Evolutionary conservation across 192 early-diverging fungal genomes (phyloP), one percentile per base, ranked within the genome.

Genomic region (Entomortierella lignicola): DNA sequence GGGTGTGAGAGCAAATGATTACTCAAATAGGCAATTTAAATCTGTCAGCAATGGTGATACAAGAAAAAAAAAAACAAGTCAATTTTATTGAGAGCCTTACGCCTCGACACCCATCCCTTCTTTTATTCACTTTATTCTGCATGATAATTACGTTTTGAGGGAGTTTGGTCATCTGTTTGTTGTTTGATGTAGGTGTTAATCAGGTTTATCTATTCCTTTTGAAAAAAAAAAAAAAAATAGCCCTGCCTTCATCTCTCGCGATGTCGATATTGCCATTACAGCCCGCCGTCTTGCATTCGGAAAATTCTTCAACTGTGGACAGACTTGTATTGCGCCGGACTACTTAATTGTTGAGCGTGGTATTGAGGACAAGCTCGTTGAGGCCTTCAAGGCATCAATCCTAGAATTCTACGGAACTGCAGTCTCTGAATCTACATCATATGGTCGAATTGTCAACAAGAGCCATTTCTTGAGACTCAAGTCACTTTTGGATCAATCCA

Each of bases 301-400:
- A 59, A 99, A 98, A 81, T 85, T 90, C 57, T 83, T 89, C 81
- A 99, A 99, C 81, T 84, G 85, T 71, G 97, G 97, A 27, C 97
- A 98, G 89, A 92, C 88, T 11, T 94, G 94, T 72, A 85, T 95
- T 60, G 89, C 89, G 3, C 90, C 90, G 44, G 94, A 96, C 66
- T 94, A 94, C 72, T 82, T 94, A 18, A 69, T 94, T 34, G 83
- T 88, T 48, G 86, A 87, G 43, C 72, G 83, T 32, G 65, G 84
- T 2, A 71, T 83, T 55, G 80, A 84, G 50, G 71, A 85, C 23
- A 72, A 80, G 44, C 85, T 96, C 39, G 52, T 89, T 26, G 82
- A 73, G 29, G 84, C 85, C n/a, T 75, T 91, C 62, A 80, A 74
- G n/a, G 70, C 68, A n/a, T 72, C 81, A 0, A 51, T 91, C 23